Evolutionary conservation across 2,329 filamentous ascomycete genomes (phyloP).

Genomic region (Botryotinia convoluta): DNA sequence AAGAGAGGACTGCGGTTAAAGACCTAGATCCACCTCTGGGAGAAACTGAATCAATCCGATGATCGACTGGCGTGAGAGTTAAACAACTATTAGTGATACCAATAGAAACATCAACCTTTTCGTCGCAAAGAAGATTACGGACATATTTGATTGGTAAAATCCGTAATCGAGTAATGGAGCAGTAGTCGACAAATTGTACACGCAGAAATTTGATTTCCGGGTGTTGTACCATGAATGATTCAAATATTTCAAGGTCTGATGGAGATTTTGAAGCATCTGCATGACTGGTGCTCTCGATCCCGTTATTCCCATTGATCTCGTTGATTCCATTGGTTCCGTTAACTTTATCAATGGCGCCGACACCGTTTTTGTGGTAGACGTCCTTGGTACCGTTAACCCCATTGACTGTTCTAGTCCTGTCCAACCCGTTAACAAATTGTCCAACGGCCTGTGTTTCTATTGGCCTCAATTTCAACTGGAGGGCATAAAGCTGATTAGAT

Average conservation of each 20-base stretch:
- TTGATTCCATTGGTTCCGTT: background rate
- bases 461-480: constrained; percentile 47
- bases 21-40: constrained; percentile 65
- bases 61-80: constrained; percentile 67
- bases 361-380: background rate
- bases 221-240: constrained; percentile 49
- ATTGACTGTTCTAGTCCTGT: background rate
- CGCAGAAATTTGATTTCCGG: constrained; percentile 63
- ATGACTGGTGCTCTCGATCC: background rate
- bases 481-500: constrained; percentile 69
- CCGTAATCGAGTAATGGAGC: constrained; percentile 63
- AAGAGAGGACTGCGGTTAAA: constrained; percentile 63
- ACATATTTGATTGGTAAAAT: constrained; percentile 64
- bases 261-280: background rate
- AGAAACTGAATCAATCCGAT: constrained; percentile 50
- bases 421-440: background rate
- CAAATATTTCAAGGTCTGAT: constrained; percentile 32
- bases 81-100: constrained; percentile 64
- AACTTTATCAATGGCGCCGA: background rate
- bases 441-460: background rate
- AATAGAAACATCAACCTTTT: constrained; percentile 41
- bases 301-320: background rate
- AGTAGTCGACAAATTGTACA: constrained; percentile 76
- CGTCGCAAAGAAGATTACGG: constrained; percentile 43
- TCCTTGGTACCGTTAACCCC: background rate